Evolutionary conservation across 169 alveolate genomes (phyloP).

Genomic region (Plasmodium cynomolgi): DNA sequence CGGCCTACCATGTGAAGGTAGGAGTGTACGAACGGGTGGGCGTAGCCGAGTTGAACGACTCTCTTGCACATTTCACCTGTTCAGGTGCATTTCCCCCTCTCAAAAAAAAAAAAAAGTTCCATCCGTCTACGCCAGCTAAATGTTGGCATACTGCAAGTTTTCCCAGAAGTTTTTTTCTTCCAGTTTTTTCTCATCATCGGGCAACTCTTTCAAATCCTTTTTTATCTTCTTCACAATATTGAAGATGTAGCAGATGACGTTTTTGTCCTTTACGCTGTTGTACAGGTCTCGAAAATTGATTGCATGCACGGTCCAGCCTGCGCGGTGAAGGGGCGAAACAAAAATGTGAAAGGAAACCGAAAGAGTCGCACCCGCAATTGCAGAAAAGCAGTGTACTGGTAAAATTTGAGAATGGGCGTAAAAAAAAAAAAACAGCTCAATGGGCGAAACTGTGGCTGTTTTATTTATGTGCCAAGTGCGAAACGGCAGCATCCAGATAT

Average conservation of each 20-base stretch:
- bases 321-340: background rate
- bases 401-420: background rate
- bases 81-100: background rate
- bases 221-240: slow-evolving; percentile 59
- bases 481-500: background rate
- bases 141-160: slow-evolving; percentile 54
- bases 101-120: background rate
- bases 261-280: slow-evolving; percentile 72
- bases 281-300: slow-evolving; percentile 63
- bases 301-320: slow-evolving; percentile 67
- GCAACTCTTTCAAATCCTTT: slow-evolving; percentile 40
- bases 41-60: background rate
- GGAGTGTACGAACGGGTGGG: background rate
- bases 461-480: background rate
- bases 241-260: slow-evolving; percentile 49
- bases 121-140: background rate
- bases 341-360: background rate
- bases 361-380: background rate
- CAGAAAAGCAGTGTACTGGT: background rate
- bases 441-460: background rate
- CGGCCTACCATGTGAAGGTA: background rate
- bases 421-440: background rate
- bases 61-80: background rate
- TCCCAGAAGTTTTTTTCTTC: slow-evolving; percentile 71
- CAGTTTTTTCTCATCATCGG: slow-evolving; percentile 40